Evolutionary conservation across 176 grass and related monocot species (phyloP).

Genomic region (Oropetium thomaeum): DNA sequence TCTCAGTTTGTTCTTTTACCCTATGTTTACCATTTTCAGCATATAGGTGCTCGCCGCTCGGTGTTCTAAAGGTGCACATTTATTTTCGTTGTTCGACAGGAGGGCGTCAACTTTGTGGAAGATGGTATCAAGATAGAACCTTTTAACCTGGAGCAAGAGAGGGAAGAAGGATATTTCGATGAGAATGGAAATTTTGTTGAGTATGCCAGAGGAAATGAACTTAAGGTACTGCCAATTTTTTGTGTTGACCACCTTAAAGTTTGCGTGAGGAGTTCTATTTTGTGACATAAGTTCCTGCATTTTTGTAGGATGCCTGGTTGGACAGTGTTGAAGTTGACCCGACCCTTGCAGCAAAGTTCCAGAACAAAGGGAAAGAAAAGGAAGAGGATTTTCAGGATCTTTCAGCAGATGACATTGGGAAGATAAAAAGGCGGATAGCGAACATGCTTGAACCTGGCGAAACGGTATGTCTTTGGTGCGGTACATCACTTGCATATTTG

Average conservation of each 20-base stretch:
- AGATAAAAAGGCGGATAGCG: conserved; percentile 84
- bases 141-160: conserved; percentile 96
- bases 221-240: conserved; percentile 57
- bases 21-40: neutral
- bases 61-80: neutral
- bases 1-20: neutral
- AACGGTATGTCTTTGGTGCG: conserved; percentile 55
- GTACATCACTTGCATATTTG: conserved; percentile 21
- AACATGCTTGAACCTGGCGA: conserved; percentile 77
- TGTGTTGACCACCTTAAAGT: neutral
- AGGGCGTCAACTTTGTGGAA: conserved; percentile 65
- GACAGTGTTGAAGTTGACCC: conserved; percentile 71
- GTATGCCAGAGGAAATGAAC: conserved; percentile 69
- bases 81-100: conserved; percentile 54
- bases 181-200: conserved; percentile 88
- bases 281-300: conserved; percentile 7
- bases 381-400: conserved; percentile 79
- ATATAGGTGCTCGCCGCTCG: conserved; percentile 8
- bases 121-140: conserved; percentile 88
- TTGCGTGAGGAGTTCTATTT: neutral
- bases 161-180: conserved; percentile 96
- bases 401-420: conserved; percentile 82
- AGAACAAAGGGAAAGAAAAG: conserved; percentile 44
- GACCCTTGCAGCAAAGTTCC: conserved; percentile 44
- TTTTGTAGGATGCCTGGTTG: conserved; percentile 89